Base-by-base conservation (phyloP, 768 basidiomycete species). In the Lentinula edodes region DNA sequence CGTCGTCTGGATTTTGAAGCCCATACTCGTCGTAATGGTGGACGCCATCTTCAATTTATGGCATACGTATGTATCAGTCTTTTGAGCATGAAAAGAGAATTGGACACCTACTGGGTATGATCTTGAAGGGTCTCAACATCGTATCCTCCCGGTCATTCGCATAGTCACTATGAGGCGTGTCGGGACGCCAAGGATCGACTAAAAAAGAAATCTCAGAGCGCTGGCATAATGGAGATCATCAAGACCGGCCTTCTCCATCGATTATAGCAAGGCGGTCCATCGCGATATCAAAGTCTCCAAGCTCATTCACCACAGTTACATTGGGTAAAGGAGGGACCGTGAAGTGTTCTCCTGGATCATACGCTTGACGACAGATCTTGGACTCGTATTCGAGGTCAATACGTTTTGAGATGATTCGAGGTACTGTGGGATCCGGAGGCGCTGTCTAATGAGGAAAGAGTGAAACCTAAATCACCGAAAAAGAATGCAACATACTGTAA, bases 161-260 rank as follows among this genome's bases (percentile, higher is more conserved):
- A 54, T 90, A 83, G 54, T 82, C 77, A 64, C 90, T 90, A 70
- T 92, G 92, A 0, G 91, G 91, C 9, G 91, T 93, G 66, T 85
- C 86, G 0, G 93, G 92, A 61, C 89, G 82, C 94, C 94, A 97
- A 15, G 94, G 93, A 73, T 96, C 94, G 36, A 90, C 91, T 91
- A 63, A 2, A 8, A 52, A 41, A 48, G 18, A 28, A 43, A 7
- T 34, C 0, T 32, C 51, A 52, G 51, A 52, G 34, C 53, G 20
- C 13, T 13, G 3, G 42, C 15, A 42, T 8, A 57, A 36, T 9
- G 50, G 42, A 35, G 28, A 23, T 9, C 5, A 46, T 20, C 54
- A 42, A 28, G 5, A 38, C 20, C 5, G 52, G 89, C 90, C 82
- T 81, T 91, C 88, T 8, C 91, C 91, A 66, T 94, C 91, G 61